Evolutionary conservation across 352 stramenopile species (phyloP).

Genomic region (Globisporangium rhizosaccharum): DNA sequence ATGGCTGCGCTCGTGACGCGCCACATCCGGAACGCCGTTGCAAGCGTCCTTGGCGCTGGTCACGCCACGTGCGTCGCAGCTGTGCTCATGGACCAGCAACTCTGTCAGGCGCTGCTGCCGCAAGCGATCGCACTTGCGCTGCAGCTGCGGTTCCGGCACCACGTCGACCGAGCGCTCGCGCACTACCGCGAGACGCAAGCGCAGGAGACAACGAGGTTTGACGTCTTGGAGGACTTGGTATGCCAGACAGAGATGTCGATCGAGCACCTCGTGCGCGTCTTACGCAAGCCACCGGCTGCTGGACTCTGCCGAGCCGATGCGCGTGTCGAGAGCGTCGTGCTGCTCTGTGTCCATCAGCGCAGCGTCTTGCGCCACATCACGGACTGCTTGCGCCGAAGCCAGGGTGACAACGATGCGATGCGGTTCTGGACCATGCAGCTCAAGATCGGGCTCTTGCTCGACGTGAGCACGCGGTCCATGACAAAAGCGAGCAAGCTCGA

Average conservation of each 20-base stretch:
- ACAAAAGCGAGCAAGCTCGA: not conserved
- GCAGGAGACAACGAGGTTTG: not conserved
- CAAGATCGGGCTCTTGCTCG: constrained; percentile 16
- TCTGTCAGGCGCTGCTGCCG: constrained; percentile 11
- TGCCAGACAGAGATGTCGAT: constrained; percentile 2
- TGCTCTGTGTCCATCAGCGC: constrained; percentile 21
- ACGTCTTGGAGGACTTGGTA: constrained; percentile 6
- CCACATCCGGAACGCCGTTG: constrained; percentile 28
- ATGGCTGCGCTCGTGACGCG: constrained; percentile 34
- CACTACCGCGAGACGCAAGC: not conserved
- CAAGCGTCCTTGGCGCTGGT: constrained; percentile 12
- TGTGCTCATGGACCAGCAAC: not conserved
- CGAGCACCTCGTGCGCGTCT: not conserved
- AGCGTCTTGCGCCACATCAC: constrained; percentile 13
- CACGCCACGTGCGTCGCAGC: not conserved
- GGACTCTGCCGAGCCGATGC: not conserved
- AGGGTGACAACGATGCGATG: constrained; percentile 17
- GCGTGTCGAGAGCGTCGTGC: constrained; percentile 26
- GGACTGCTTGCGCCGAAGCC: constrained; percentile 9
- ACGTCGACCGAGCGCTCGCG: constrained; percentile 6
- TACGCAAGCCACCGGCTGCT: not conserved
- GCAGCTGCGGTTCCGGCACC: constrained; percentile 10
- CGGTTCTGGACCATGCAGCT: constrained; percentile 45
- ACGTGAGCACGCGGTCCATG: not conserved
- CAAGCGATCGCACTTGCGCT: constrained; percentile 8